Evolutionary conservation across 345 rosid species (phyloP), one percentile per base, ranked within the genome.

Genomic region (Mallotus nudiflorus): DNA sequence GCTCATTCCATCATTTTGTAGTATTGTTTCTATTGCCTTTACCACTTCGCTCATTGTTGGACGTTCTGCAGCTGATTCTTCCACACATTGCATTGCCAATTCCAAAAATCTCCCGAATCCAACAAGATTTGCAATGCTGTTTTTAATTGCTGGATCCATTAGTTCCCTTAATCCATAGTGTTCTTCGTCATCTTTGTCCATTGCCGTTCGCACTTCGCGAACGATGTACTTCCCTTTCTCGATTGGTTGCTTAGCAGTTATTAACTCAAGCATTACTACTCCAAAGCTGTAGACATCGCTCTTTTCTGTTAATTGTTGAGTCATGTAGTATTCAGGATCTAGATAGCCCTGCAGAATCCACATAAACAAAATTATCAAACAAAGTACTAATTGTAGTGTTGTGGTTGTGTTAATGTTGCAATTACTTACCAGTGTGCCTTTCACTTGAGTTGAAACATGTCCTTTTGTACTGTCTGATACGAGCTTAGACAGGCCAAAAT

Each of bases 371-470:
- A 50, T 9, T 22, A 20, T 15, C 3, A 19, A 19, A 18, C 37
- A 4, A 8, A 2, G 24, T 42, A 39, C 16, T 12, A 6, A 33
- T 29, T 18, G 37, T 33, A 33, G n/a, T 28, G 1, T 28, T 28
- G 11, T 29, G 18, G 1, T 57, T 29, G 2, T 29, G 60, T 15
- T 29, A 57, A 27, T 54, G 69, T 20, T 46, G 46, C 18, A 29
- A 56, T 31, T 28, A 72, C 85, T 82, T 75, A 92, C 99, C 87
- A 92, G 75, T 61, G 99, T 95, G 83, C 99, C 99, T 76, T 95
- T 95, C 59, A 95, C 99, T 89, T 92, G 99, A 60, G 99, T 95
- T 40, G 99, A 95, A 63, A 95, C 97, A 74, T 95, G 99, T 46
- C 97, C 99, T 72, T 92, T 95, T 50, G 94, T 74, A 73, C 92